A percentile compares a stretch with the other conserved stretches of the same genome.
phyloP scores from a whole-genome alignment of 305 asterid species.

The Fraxinus floribunda region DNA sequence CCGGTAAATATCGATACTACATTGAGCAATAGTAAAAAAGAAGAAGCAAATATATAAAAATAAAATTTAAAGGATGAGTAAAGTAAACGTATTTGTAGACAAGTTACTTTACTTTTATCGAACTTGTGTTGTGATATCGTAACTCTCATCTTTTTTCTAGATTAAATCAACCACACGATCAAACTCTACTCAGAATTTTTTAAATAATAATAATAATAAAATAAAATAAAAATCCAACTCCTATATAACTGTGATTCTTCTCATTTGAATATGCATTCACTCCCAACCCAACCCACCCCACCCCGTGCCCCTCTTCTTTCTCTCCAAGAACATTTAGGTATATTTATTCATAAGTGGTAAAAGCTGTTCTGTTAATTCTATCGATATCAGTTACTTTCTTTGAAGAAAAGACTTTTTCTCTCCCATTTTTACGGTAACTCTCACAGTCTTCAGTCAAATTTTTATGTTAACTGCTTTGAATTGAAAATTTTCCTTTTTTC shows the following conservation, averaged over 20 bases:
- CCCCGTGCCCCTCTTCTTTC: not conserved
- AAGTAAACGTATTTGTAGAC: not conserved
- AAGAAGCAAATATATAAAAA: not conserved
- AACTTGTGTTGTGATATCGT: not conserved
- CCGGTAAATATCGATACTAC: not conserved
- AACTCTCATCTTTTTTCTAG: not conserved
- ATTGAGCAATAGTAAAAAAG: not conserved
- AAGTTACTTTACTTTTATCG: not conserved
- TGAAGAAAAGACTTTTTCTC: not conserved
- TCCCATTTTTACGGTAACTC: constrained; percentile 10
- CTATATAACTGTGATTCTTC: constrained; percentile 3
- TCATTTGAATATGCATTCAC: constrained; percentile 18
- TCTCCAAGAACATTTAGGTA: not conserved
- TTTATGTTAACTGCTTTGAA: constrained; percentile 5
- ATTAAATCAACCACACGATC: constrained; percentile 7
- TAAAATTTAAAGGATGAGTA: too few relatives aligned
- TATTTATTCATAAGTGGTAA: not conserved
- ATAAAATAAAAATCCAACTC: constrained; percentile 16
- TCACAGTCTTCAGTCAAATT: not conserved
- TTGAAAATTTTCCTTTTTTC: constrained; percentile 6
- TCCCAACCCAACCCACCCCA: not conserved
- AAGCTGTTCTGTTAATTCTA: not conserved
- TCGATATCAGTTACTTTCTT: constrained; percentile 20
- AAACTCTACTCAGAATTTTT: not conserved
- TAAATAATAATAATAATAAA: constrained; percentile 9